phyloP scores from a whole-genome alignment of 176 grass and related monocot species.

The Cenchrus americanus region DNA sequence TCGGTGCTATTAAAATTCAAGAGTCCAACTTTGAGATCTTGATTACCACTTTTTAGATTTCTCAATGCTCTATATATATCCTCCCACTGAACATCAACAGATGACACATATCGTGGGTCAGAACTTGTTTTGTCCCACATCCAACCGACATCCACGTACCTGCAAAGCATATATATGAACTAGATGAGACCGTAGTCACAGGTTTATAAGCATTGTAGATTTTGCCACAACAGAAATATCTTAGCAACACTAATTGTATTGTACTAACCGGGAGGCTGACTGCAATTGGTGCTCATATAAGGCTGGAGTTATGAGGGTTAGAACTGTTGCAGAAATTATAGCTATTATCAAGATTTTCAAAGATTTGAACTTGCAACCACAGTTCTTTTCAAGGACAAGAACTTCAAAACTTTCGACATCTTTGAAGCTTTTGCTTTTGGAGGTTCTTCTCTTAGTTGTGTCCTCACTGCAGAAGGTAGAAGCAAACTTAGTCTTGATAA shows the following conservation, averaged over 20 bases:
- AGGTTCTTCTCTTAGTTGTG: slow-evolving; percentile 64
- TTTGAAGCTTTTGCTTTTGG: slow-evolving; percentile 68
- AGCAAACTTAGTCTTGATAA: slow-evolving; percentile 21
- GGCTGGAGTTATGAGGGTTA: slow-evolving; percentile 75
- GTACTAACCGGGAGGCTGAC: slow-evolving; percentile 54
- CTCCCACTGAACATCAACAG: slow-evolving; percentile 59
- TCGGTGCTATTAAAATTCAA: slow-evolving; percentile 89
- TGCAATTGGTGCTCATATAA: slow-evolving; percentile 66
- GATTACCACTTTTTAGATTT: slow-evolving; percentile 29
- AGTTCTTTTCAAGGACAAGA: slow-evolving; percentile 68
- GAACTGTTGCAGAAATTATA: slow-evolving; percentile 66
- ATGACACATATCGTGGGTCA: slow-evolving; percentile 72
- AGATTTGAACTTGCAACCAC: slow-evolving; percentile 79
- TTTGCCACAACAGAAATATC: background rate
- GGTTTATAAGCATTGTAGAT: background rate
- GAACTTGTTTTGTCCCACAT: slow-evolving; percentile 68
- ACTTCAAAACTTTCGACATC: slow-evolving; percentile 72
- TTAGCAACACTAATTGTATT: slow-evolving; percentile 18
- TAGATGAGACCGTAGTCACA: slow-evolving; percentile 6
- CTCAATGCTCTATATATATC: slow-evolving; percentile 55
- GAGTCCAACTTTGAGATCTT: slow-evolving; percentile 64
- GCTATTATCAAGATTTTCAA: slow-evolving; percentile 66
- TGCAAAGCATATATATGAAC: slow-evolving; percentile 40
- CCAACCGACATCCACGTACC: slow-evolving; percentile 84
- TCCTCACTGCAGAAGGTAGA: slow-evolving; percentile 61